phyloP scores from a whole-genome alignment of 768 basidiomycete species.

The Pleurotus sapidus region DNA sequence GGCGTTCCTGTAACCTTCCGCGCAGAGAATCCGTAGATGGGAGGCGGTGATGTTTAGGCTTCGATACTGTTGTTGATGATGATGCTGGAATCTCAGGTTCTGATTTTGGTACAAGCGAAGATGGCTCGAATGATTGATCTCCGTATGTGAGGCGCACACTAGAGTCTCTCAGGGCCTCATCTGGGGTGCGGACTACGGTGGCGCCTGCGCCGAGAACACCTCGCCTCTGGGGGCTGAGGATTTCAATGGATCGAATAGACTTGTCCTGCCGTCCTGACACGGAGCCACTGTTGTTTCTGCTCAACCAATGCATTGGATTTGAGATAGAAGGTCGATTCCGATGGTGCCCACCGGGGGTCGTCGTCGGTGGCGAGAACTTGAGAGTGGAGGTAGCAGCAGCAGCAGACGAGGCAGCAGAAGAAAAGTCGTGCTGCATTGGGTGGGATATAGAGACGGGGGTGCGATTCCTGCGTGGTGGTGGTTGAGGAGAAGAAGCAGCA shows the following conservation, averaged over 20 bases:
- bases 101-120: not conserved
- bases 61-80: not conserved
- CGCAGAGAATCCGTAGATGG: constrained; percentile 9
- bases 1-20: constrained; percentile 6
- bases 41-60: constrained; percentile 9
- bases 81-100: not conserved
- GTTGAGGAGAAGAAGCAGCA: not conserved
- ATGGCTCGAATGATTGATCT: constrained; percentile 13
- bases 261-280: constrained; percentile 31
- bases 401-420: constrained; percentile 16
- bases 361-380: constrained; percentile 18
- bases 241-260: constrained; percentile 36
- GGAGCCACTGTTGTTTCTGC: constrained; percentile 27
- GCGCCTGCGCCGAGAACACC: constrained; percentile 70
- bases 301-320: constrained; percentile 52
- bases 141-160: constrained; percentile 38
- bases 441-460: not conserved
- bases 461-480: constrained; percentile 6
- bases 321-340: constrained; percentile 35
- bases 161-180: constrained; percentile 65
- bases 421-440: not conserved
- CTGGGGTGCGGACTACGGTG: constrained; percentile 73
- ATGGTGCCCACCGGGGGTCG: constrained; percentile 22
- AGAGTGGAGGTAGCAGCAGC: constrained; percentile 18
- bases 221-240: constrained; percentile 34